Conservation (phyloP, 2,329 filamentous ascomycete species). For the Epichloe amarillans region DNA sequence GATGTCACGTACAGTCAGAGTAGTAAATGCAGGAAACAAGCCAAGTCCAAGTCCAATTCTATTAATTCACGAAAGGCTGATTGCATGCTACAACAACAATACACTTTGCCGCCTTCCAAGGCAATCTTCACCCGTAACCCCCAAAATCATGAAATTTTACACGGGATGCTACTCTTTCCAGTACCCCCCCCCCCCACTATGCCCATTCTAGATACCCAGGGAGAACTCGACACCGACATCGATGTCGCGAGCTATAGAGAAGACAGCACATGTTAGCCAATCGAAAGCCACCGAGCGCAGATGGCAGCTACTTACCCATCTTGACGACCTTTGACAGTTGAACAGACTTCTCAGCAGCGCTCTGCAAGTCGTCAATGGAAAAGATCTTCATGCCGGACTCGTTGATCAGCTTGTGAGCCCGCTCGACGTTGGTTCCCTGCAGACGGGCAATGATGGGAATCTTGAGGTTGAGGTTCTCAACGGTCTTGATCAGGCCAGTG, state of each 20-base stretch:
- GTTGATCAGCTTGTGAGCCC: conserved; percentile 84
- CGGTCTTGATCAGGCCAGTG: conserved; percentile 88
- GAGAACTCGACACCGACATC: conserved; percentile 94
- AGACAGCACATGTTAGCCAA: conserved; percentile 9
- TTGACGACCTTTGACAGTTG: conserved; percentile 99
- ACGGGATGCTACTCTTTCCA: conserved; percentile 9
- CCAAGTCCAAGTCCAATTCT: conserved; percentile 1
- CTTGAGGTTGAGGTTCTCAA: conserved; percentile 86
- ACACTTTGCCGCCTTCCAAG: neutral
- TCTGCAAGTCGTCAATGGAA: conserved; percentile 96
- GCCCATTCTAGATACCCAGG: conserved; percentile 63
- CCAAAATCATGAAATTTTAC: conserved; percentile 14
- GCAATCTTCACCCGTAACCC: neutral
- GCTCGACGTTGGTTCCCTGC: conserved; percentile 97
- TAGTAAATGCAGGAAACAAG: neutral
- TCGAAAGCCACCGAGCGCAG: neutral
- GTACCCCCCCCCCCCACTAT: conserved; percentile 3
- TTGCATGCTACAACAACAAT: conserved; percentile 5
- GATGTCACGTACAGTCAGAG: conserved; percentile 2
- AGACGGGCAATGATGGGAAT: conserved; percentile 94
- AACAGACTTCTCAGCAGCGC: conserved; percentile 91
- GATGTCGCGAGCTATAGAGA: conserved; percentile 67
- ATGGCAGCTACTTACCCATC: conserved; percentile 54
- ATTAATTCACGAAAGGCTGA: conserved; percentile 1
- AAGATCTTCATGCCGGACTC: conserved; percentile 99